Base-by-base conservation (phyloP, 805 yeast species). In the Candida methanosorbosa region DNA sequence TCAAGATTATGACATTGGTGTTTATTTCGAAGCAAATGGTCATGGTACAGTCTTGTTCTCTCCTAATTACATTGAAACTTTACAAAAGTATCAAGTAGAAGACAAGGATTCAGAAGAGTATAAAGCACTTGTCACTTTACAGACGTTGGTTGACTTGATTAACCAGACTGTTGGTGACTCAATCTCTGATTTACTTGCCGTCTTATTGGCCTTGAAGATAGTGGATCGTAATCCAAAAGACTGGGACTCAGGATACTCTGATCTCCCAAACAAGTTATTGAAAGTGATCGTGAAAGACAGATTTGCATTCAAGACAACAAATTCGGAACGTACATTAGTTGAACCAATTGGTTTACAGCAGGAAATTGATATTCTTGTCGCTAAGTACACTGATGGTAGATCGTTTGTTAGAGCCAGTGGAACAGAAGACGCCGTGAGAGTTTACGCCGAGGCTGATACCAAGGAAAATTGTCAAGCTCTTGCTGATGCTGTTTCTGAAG, bases 91-190 rank as follows among this genome's bases (percentile, higher is more conserved):
- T 33, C 43, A 54, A 23, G 4, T 11, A 20, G 18, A 29, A 20
- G 60, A 74, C 2, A 38, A 52, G 0, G 51, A 64, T 8, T 67
- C 66, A 5, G 64, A 62, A 15, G 77, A 77, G 44, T 52, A 54
- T 29, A 50, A 63, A 16, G 72, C 82, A 1, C 59, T 80, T 22
- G 54, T 63, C 37, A 66, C 81, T 1, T 63, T 92, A 41, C 60
- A 67, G 38, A 63, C 73, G 13, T 69, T 90, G 38, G 71, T 81
- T 22, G 70, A 75, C 38, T 63, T 92, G 42, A 85, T 92, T 54
- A 92, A 92, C 57, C 97, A 92, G 57, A 81, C 97, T 2, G 97
- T 92, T n/a, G 98, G 98, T 21, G 98, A 92, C 56, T 95, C 98
- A 9, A 80, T 92, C 34, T 76, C 95, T n/a, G 98, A 92, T 56